Percentiles rank a stretch among this genome's conserved stretches.
Evolutionary conservation across 1,139 yeast species (phyloP).

Genomic region (Yamadazyma aaseri): DNA sequence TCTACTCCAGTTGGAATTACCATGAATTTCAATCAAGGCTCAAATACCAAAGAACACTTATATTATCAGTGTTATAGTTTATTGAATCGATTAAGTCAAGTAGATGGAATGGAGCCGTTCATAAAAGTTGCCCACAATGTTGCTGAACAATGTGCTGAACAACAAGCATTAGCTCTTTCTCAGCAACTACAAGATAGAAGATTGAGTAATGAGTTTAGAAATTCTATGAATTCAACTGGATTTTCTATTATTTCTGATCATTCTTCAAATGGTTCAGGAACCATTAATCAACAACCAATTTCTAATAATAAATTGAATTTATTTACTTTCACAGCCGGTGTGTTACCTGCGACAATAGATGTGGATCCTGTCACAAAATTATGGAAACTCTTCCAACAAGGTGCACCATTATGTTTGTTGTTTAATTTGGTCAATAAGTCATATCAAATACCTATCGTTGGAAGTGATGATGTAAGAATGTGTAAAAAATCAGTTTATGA

Average conservation of each 20-base stretch:
- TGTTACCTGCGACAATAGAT: slow-evolving; percentile 65
- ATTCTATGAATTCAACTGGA: slow-evolving; percentile 22
- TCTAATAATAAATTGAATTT: slow-evolving; percentile 26
- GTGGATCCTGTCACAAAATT: slow-evolving; percentile 93
- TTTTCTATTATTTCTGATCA: slow-evolving; percentile 26
- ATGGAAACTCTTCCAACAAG: slow-evolving; percentile 87
- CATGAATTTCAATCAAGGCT: slow-evolving; percentile 57
- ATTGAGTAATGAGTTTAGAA: slow-evolving; percentile 24
- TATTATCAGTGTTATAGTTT: slow-evolving; percentile 68
- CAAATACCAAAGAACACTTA: slow-evolving; percentile 68
- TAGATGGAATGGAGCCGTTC: slow-evolving; percentile 74
- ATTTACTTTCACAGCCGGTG: slow-evolving; percentile 72
- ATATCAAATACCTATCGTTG: slow-evolving; percentile 51
- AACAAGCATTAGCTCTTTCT: slow-evolving; percentile 63
- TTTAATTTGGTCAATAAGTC: slow-evolving; percentile 55
- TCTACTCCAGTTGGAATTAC: slow-evolving; percentile 45
- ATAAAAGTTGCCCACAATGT: slow-evolving; percentile 51
- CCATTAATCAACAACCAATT: slow-evolving; percentile 5
- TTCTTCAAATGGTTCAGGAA: slow-evolving; percentile 10
- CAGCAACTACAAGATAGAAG: slow-evolving; percentile 30
- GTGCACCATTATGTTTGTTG: slow-evolving; percentile 85
- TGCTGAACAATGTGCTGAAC: slow-evolving; percentile 70
- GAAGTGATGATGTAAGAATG: slow-evolving; percentile 75
- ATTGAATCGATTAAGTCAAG: slow-evolving; percentile 54
- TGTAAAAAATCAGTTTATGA: slow-evolving; percentile 91